Evolutionary conservation across 148 eudicot species (phyloP).

Genomic region (Diospyros kaki): DNA sequence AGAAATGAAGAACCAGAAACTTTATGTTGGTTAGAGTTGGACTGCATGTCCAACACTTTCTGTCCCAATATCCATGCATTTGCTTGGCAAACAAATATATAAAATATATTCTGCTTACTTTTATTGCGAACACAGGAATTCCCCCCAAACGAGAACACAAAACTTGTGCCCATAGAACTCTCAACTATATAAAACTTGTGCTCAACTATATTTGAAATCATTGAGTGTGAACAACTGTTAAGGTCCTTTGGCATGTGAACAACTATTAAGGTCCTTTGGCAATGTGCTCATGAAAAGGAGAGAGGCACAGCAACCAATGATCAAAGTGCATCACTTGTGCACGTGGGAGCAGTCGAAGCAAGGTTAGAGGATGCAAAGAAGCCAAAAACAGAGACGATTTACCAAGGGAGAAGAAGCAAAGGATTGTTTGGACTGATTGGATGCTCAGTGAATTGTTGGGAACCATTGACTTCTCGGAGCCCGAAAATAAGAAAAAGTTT

Average conservation of each 20-base stretch:
- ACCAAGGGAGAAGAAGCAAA: conserved; percentile 20
- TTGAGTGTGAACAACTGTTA: conserved; percentile 16
- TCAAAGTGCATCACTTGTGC: neutral
- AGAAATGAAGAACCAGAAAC: no score
- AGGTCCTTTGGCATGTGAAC: conserved; percentile 18
- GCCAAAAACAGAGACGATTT: neutral
- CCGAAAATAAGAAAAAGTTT: conserved; percentile 24
- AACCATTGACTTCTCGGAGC: conserved; percentile 23
- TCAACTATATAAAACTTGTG: no score
- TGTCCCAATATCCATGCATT: neutral
- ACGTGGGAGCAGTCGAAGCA: neutral
- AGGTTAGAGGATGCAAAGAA: neutral
- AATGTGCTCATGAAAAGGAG: conserved; percentile 15
- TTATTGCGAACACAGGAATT: conserved; percentile 20
- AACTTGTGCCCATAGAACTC: neutral
- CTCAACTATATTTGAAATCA: conserved; percentile 20
- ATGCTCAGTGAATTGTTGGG: conserved; percentile 36
- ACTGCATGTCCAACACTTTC: no score
- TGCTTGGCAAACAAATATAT: neutral
- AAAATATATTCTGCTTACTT: neutral
- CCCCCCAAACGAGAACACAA: conserved; percentile 10
- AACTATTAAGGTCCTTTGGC: conserved; percentile 22
- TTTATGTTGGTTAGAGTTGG: no score
- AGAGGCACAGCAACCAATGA: conserved; percentile 8
- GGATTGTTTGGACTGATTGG: conserved; percentile 29